Evolutionary conservation across 208 protist species (phyloP).

Genomic region (Tritrichomonas musculus): DNA sequence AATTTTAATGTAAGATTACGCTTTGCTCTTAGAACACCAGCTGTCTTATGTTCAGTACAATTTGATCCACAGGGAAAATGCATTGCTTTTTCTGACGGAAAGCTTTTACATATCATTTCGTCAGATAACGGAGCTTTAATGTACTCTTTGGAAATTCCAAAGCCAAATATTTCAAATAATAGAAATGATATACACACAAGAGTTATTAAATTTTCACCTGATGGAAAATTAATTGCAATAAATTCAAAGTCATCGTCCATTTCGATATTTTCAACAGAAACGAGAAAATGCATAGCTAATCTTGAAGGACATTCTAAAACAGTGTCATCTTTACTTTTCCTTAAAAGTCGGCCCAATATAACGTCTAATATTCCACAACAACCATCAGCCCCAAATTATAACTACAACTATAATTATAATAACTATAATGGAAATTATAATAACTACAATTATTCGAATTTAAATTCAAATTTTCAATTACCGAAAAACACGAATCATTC

Average conservation of each 20-base stretch:
- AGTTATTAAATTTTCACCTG: background rate
- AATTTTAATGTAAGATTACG: too few species aligned
- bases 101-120: background rate
- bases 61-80: background rate
- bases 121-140: background rate
- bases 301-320: background rate
- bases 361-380: too few species aligned
- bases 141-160: background rate
- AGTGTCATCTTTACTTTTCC: background rate
- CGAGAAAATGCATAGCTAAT: background rate
- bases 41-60: background rate
- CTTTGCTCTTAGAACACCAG: too few species aligned
- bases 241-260: background rate
- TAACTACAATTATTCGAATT: too few species aligned
- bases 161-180: background rate
- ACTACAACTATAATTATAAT: too few species aligned
- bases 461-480: too few species aligned
- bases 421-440: too few species aligned
- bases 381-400: too few species aligned
- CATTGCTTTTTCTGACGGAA: background rate
- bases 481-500: too few species aligned
- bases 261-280: background rate
- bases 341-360: background rate
- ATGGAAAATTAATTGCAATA: slow-evolving; percentile 22
- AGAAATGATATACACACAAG: background rate